Base-by-base conservation (phyloP, 2,329 filamentous ascomycete genomes). In the Lecanicillium sp. region DNA sequence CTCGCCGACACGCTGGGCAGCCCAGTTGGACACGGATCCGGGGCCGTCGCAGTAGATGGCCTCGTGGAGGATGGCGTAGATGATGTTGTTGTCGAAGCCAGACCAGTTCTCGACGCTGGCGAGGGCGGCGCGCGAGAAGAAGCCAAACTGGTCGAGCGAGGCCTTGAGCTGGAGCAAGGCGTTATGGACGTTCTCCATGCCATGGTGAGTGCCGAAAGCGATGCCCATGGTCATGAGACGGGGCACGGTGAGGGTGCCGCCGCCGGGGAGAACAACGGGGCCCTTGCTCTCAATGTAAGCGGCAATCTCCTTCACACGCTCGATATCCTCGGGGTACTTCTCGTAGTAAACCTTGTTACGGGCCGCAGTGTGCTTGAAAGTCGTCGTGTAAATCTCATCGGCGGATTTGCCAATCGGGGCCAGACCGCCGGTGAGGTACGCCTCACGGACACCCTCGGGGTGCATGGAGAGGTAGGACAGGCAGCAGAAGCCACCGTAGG, bases 21-120 rank as follows among this genome's bases (percentile, higher is more conserved):
- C 83, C 90, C 90, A 95, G 49, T 80, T 77, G 2, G 87, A 84
- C 8, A 79, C 73, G 27, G 75, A 62, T 7, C 73, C 71, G 4
- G 72, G 78, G 51, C 79, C 78, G 64, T 86, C 80, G 63, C 86
- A 91, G 71, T 96, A 97, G 56, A 90, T 84, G 7, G 87, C 75
- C 66, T 97, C 91, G 62, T 97, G 91, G 3, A 96, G 70, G 32
- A 96, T 73, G 20, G 87, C 85, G 62, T 96, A 97, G 51, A 96
- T 79, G 48, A 91, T 81, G 55, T 83, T 81, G 33, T 79, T 77
- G 59, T 96, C 90, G 59, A 89, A 90, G 2, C 75, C 72, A 2
- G 83, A 75, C 44, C 78, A 77, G 17, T 73, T 66, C 62, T 95
- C 89, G 20, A 95, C 70, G 0, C 75, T 71, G 3, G 78, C 70